A percentile compares a stretch with the other conserved stretches of the same genome.
These are phyloP conservation scores for Diaporthe velutina DNA, from an alignment of 2,329 filamentous ascomycete species.

Conservation along the genomic window DNA sequence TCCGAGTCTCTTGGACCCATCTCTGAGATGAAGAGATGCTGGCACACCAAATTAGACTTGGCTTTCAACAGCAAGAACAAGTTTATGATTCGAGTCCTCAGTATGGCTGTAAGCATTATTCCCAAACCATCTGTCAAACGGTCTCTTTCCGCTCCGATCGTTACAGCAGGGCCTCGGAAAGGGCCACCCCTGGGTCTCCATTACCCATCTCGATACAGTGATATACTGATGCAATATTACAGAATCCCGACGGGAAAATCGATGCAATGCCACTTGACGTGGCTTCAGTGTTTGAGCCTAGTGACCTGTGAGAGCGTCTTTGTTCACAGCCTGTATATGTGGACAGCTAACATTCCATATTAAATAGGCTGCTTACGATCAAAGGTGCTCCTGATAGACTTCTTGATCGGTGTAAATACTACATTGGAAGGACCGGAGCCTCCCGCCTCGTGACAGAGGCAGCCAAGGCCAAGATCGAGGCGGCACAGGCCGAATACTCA, in stretches of 20 bases:
- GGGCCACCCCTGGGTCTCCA: too few species aligned
- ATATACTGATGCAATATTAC: neutral
- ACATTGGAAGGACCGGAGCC: slow-evolving; percentile 68
- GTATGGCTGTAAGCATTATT: slow-evolving; percentile 47
- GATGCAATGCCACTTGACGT: slow-evolving; percentile 54
- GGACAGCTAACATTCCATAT: neutral
- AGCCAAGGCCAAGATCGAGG: slow-evolving; percentile 62
- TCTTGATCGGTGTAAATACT: slow-evolving; percentile 71
- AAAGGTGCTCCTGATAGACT: slow-evolving; percentile 85
- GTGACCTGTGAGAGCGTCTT: slow-evolving; percentile 52
- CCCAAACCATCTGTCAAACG: neutral
- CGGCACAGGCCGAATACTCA: slow-evolving; percentile 77
- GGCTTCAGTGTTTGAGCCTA: slow-evolving; percentile 50
- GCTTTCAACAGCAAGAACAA: slow-evolving; percentile 89
- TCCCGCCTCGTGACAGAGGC: slow-evolving; percentile 61
- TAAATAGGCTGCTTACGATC: slow-evolving; percentile 72
- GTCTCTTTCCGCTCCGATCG: too few species aligned
- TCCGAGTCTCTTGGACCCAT: slow-evolving; percentile 75
- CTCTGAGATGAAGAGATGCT: slow-evolving; percentile 69
- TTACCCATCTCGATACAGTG: neutral
- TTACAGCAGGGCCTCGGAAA: neutral
- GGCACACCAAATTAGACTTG: slow-evolving; percentile 76
- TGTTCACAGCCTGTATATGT: neutral
- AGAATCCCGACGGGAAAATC: slow-evolving; percentile 51
- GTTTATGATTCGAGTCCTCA: slow-evolving; percentile 78